Percentiles rank a stretch among this genome's conserved stretches.
Evolutionary conservation across 2,329 filamentous ascomycete species (phyloP).

Genomic region (Didymella glomerata): DNA sequence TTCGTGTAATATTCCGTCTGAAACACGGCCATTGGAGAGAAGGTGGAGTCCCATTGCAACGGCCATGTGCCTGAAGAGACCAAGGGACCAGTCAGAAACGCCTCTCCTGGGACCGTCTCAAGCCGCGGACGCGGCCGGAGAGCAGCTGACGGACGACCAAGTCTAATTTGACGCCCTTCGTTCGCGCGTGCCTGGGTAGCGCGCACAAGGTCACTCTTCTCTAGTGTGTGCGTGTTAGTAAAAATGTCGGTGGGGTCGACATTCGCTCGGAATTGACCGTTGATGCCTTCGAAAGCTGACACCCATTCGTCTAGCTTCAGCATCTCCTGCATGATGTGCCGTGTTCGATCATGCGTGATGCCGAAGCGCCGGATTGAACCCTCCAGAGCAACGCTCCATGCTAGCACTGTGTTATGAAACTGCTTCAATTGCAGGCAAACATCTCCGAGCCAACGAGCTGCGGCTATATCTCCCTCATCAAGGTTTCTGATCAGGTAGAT

Average conservation of each 20-base stretch:
- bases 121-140: constrained; percentile 18
- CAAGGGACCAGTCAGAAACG: constrained; percentile 33
- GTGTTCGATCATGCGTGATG: constrained; percentile 24
- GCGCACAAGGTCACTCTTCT: constrained; percentile 35
- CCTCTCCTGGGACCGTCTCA: constrained; percentile 28
- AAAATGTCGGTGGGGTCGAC: constrained; percentile 39
- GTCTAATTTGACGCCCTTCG: constrained; percentile 5
- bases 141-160: constrained; percentile 3
- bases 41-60: constrained; percentile 39
- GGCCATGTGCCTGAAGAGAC: constrained; percentile 37
- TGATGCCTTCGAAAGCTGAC: constrained; percentile 27
- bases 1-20: constrained; percentile 31
- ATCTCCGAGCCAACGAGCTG: constrained; percentile 47
- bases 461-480: constrained; percentile 46
- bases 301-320: constrained; percentile 33
- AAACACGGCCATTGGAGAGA: constrained; percentile 30
- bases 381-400: constrained; percentile 42
- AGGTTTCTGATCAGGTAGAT: constrained; percentile 32
- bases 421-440: constrained; percentile 42
- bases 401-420: constrained; percentile 38
- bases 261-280: constrained; percentile 29
- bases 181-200: constrained; percentile 21
- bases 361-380: constrained; percentile 34
- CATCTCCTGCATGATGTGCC: constrained; percentile 32
- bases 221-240: constrained; percentile 28